Evolutionary conservation across 2,329 filamentous ascomycete species (phyloP).

Genomic region (Escovopsis sp.): DNA sequence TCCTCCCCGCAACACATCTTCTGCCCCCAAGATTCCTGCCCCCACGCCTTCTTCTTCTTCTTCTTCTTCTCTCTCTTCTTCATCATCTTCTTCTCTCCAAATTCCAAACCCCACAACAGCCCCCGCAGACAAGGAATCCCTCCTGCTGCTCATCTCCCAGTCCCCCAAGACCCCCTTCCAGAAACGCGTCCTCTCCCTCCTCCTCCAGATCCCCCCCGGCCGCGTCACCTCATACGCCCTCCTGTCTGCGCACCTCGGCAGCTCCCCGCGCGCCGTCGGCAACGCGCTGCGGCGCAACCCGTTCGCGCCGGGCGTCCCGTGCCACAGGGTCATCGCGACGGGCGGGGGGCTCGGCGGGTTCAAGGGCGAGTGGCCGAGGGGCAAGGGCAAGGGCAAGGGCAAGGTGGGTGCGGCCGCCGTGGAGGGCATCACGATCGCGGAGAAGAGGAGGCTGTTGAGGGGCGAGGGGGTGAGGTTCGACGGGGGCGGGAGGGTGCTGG

Average conservation of each 20-base stretch:
- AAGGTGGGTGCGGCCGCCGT: conserved; percentile 17
- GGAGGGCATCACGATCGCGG: conserved; percentile 45
- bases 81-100: background rate
- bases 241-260: conserved; percentile 51
- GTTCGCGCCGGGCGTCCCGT: conserved; percentile 69
- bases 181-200: conserved; percentile 51
- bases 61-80: background rate
- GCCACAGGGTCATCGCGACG: conserved; percentile 65
- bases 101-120: background rate
- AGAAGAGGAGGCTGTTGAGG: conserved; percentile 47
- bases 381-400: conserved; percentile 8
- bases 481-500: conserved; percentile 42
- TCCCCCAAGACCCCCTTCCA: conserved; percentile 38
- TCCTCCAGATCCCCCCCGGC: conserved; percentile 65
- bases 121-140: conserved; percentile 11
- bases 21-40: background rate
- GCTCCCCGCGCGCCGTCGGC: conserved; percentile 62
- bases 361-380: conserved; percentile 49
- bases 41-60: too few relatives aligned
- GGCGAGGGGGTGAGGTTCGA: conserved; percentile 53
- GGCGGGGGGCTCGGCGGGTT: conserved; percentile 59
- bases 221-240: conserved; percentile 65
- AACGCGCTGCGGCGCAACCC: conserved; percentile 67
- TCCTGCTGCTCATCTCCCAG: conserved; percentile 30
- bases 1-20: background rate